phyloP scores from a whole-genome alignment of 2,329 filamentous ascomycete species.

The Trichoderma koningiopsis region DNA sequence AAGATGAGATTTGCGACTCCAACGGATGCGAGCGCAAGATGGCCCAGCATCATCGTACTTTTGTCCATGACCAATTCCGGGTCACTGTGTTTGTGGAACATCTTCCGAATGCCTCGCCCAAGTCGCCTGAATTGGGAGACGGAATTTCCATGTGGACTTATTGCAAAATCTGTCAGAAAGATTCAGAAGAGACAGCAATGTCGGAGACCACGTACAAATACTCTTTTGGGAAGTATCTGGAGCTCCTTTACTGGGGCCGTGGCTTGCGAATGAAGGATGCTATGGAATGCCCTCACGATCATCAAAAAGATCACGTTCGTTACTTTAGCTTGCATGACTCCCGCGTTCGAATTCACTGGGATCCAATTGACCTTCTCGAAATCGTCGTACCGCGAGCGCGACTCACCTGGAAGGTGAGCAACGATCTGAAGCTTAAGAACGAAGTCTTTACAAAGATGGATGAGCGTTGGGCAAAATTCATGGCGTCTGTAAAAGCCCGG shows the following conservation, averaged over 20 bases:
- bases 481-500: conserved; percentile 79
- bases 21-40: conserved; percentile 87
- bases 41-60: conserved; percentile 92
- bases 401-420: conserved; percentile 97
- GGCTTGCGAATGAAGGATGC: conserved; percentile 73
- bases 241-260: conserved; percentile 93
- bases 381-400: conserved; percentile 87
- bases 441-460: conserved; percentile 83
- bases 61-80: conserved; percentile 93
- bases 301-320: conserved; percentile 87
- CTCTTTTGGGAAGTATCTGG: conserved; percentile 97
- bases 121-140: conserved; percentile 48
- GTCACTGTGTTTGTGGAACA: conserved; percentile 85
- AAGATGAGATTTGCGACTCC: conserved; percentile 74
- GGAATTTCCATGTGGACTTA: conserved; percentile 97
- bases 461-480: conserved; percentile 82
- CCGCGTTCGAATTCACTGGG: conserved; percentile 86
- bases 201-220: conserved; percentile 96
- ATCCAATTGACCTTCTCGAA: conserved; percentile 88
- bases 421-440: conserved; percentile 90
- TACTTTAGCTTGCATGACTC: conserved; percentile 90
- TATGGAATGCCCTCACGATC: conserved; percentile 80
- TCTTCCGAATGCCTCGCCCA: conserved; percentile 47
- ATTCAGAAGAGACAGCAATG: conserved; percentile 88
- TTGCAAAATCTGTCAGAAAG: conserved; percentile 87